A percentile compares a stretch with the other conserved stretches of the same genome.
phyloP scores from a whole-genome alignment of 2,329 filamentous ascomycete genomes.

The Ceratocystis diversiconidia region DNA sequence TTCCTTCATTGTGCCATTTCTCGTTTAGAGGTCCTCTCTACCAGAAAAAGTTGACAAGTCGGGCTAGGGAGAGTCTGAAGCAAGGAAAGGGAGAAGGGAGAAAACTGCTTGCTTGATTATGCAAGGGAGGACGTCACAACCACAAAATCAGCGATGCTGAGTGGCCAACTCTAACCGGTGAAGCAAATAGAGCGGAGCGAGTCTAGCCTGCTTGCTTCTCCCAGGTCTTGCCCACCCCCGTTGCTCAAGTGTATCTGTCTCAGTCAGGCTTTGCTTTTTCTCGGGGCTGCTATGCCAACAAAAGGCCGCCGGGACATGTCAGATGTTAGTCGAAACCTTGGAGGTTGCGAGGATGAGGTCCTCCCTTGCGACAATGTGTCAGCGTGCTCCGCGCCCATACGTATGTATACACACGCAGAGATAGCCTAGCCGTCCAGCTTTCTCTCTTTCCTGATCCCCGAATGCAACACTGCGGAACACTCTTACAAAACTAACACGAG shows the following conservation, averaged over 20 bases:
- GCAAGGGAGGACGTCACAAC: slow-evolving; percentile 1
- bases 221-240: not conserved
- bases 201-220: not conserved
- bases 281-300: no score
- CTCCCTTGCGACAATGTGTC: not conserved
- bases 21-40: not conserved
- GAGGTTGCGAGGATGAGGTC: not conserved
- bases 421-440: not conserved
- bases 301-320: not conserved
- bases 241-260: not conserved
- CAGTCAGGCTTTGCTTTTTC: no score
- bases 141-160: not conserved
- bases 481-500: no score
- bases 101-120: not conserved
- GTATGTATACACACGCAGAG: not conserved
- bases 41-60: not conserved
- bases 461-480: not conserved
- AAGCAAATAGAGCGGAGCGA: not conserved
- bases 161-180: not conserved
- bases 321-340: not conserved
- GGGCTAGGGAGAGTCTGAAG: not conserved
- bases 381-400: not conserved
- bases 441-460: not conserved
- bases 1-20: not conserved
- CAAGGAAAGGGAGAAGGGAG: not conserved